Evolutionary conservation across 129 eudicot species (phyloP).

Genomic region (Oenanthe sinensis): DNA sequence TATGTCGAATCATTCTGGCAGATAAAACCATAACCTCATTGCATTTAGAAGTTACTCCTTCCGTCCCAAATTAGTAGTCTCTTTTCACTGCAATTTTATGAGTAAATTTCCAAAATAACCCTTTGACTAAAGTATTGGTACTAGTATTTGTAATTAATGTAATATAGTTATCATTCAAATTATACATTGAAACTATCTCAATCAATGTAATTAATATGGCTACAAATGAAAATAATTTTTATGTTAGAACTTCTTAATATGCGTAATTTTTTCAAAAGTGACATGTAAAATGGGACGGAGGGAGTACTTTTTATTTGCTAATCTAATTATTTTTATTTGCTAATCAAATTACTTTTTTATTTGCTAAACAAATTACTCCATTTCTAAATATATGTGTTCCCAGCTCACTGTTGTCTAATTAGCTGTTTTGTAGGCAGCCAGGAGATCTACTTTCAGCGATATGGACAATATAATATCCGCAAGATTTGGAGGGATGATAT

Average conservation of each 20-base stretch:
- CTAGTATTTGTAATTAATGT: too few relatives aligned
- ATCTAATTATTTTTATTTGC: constrained; percentile 2
- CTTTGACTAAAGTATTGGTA: too few relatives aligned
- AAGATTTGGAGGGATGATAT: constrained; percentile 90
- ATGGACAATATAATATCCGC: constrained; percentile 60
- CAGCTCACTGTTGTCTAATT: background rate
- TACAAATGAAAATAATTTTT: too few relatives aligned
- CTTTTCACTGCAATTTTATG: too few relatives aligned
- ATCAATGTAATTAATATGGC: too few relatives aligned
- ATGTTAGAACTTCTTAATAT: too few relatives aligned
- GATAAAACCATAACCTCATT: background rate
- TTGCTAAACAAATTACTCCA: constrained; percentile 7
- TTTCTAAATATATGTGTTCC: background rate
- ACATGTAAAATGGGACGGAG: too few relatives aligned
- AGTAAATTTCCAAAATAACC: too few relatives aligned
- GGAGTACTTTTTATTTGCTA: background rate
- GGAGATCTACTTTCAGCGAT: constrained; percentile 61
- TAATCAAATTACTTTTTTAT: background rate
- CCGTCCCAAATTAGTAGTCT: too few relatives aligned
- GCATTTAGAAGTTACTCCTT: background rate
- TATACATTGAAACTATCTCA: too few relatives aligned
- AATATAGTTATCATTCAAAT: too few relatives aligned
- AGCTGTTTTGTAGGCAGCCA: constrained; percentile 43
- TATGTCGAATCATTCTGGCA: background rate
- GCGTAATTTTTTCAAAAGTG: too few relatives aligned